Base-by-base conservation (phyloP, 768 basidiomycete species). In the Rhizopogon roseolus region DNA sequence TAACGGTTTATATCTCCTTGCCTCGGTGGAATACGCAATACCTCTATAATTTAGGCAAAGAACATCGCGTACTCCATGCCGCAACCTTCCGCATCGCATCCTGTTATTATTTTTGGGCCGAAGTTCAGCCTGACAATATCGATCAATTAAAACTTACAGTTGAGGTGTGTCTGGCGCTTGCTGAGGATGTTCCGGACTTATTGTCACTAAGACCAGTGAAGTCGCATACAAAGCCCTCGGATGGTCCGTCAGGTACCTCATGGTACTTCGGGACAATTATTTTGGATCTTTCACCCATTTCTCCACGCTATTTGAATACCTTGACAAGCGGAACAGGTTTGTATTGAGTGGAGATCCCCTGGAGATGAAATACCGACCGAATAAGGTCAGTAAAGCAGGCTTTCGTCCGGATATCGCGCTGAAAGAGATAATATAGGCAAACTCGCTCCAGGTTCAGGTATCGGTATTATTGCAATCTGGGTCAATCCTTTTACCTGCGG, bases 281-380 rank as follows among this genome's bases (percentile, higher is more conserved):
- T 84, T 98, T 48, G 96, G 96, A 10, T 79, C 82, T 5, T 98
- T 97, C 69, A 97, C 93, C 2, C 90, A 96, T 60, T 98, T 95
- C 62, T 85, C 86, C 3, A 97, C 92, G 0, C 75, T 93, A 40
- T 80, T 79, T 19, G 96, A 98, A 72, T 96, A 93, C 65, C 73
- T 93, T 43, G 81, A 86, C 50, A 88, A 84, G 62, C 78, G 83
- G 40, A 76, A 72, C 41, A 74, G 73, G 49, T 79, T 79, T 1
- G 59, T 79, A 1, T 80, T 82, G 10, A 74, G 85, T 13, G 95
- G 94, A 5, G 95, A 98, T 69, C 92, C 91, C 0, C 76, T 96
- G 1, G 72, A 80, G 50, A 73, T 81, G 54, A 93, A 91, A 62
- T 92, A 94, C 69, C 79, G 93, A 8, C 81, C 83, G 43, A 88